Evolutionary conservation across 2,329 filamentous ascomycete species (phyloP).

Genomic region (Aspergillus sojae): DNA sequence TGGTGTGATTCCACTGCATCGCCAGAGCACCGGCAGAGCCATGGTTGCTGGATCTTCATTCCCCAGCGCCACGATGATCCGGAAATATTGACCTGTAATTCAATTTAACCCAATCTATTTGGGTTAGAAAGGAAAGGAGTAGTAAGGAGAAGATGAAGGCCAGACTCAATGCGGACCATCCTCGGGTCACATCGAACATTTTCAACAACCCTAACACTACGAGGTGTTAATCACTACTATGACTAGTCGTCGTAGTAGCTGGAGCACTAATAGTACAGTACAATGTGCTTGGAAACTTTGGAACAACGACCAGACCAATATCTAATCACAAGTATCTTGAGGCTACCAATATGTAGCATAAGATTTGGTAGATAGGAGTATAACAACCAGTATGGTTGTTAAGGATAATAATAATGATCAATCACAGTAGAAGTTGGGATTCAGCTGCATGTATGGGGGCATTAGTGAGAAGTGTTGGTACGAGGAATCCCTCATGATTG

Average conservation of each 20-base stretch:
- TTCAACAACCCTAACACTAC: neutral
- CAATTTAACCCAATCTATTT: neutral
- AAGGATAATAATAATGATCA: slow-evolving; percentile 5
- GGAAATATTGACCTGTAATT: slow-evolving; percentile 6
- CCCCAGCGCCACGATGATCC: slow-evolving; percentile 11
- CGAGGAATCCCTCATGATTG: neutral
- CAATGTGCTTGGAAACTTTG: neutral
- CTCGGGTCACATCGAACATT: neutral
- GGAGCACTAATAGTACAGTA: neutral
- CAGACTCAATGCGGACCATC: neutral
- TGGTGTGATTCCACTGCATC: slow-evolving; percentile 13
- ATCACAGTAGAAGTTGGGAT: neutral
- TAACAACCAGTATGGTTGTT: neutral
- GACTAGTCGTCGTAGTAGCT: neutral
- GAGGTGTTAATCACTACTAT: neutral
- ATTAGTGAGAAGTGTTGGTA: neutral
- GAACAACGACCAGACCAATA: neutral
- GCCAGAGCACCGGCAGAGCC: neutral
- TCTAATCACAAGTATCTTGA: neutral
- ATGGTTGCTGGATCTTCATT: slow-evolving; percentile 10
- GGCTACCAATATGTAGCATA: neutral
- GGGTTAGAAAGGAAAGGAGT: neutral
- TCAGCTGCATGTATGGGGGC: neutral
- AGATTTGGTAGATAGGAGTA: neutral
- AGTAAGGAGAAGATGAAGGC: slow-evolving; percentile 2